Evolutionary conservation across 805 yeast species (phyloP), one percentile per base, ranked within the genome.

Genomic region (Kodamaea sagamina): DNA sequence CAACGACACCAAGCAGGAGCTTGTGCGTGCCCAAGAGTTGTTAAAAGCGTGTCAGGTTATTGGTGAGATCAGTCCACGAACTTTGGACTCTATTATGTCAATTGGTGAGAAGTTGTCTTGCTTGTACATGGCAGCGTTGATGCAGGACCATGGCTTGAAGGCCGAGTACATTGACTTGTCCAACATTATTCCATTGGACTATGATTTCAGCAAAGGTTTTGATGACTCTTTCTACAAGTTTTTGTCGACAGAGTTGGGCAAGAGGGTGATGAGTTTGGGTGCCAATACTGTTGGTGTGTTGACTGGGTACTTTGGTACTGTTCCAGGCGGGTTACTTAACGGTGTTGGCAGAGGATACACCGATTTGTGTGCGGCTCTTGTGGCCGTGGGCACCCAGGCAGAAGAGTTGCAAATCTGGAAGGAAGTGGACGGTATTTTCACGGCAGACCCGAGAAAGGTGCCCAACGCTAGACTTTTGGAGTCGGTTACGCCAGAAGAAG

Each of bases 311-410:
- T 93, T 93, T 56, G 99, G 99, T 19, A 73, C 81, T 27, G 86
- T 93, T n/a, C 98, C 97, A 25, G 97, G 97, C 51, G 98, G 99
- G 11, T 71, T 93, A 44, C 71, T 93, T 51, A 85, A 85, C 56
- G 88, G 95, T 41, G 96, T 93, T 44, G 99, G 99, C 35, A 82
- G 99, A 60, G 99, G 99, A 28, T 93, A 93, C 67, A 93, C 99
- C 7, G 99, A 93, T 63, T 72, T 93, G 54, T 93, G 99, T 73
- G 99, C 99, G 13, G 99, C 98, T 1, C 75, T 93, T 58, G 78
- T 89, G 29, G 97, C 99, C 0, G 98, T 93, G 21, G 99, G 97
- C 1, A 67, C 85, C 39, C 79, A 76, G 49, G 97, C 98, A 4
- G 95, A 89, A 35, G 99, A 93, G 67, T 74, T 93, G 49, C 99